Evolutionary conservation across 371 early-diverging fungal species (phyloP), one percentile per base, ranked within the genome.

Genomic region (Nematocida major): DNA sequence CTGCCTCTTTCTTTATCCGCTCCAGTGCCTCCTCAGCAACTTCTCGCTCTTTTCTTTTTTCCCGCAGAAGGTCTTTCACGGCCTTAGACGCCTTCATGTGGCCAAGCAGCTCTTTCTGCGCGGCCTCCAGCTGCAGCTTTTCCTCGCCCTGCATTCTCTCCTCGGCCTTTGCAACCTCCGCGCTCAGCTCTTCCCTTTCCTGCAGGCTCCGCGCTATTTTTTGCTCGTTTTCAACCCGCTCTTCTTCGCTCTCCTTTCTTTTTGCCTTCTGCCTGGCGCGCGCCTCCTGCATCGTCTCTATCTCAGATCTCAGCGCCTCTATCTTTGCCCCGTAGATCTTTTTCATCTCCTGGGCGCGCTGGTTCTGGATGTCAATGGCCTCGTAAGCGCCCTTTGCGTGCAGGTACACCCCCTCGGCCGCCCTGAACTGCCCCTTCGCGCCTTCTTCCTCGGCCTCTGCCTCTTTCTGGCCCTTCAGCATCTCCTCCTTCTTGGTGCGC

Each of bases 401-500:
- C 7, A 73, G 66, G 40, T 65, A 66, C 4, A 24, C 42, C 13
- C 9, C 3, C 38, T 73, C 73, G 20, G 15, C 34, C 3, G 0
- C 50, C 47, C 51, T 24, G 13, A 45, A 3, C 49, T 38, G 42
- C 7, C n/a, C 54, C 47, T 67, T 66, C 22, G 43, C 49, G 11
- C 50, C 13, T 40, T 73, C 79, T 11, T 54, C 18, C 15, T 36
- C 26, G 7, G 59, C 62, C 24, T 68, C 57, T 50, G 53, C 32
- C n/a, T 45, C 11, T 54, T 78, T 45, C 24, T 32, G 48, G 38
- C 30, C 20, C 9, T 26, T 66, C 39, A 87, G 86, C n/a, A 88
- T 86, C 80, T 92, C 93, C 79, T 88, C 91, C 1, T 92, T 83
- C 38, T 87, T 86, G 36, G 90, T 91, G 79, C 89, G 88, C 48